A percentile compares a stretch with the other conserved stretches of the same genome.
phyloP scores from a whole-genome alignment of 495 filamentous ascomycete species.

The Podospora appendiculata region DNA sequence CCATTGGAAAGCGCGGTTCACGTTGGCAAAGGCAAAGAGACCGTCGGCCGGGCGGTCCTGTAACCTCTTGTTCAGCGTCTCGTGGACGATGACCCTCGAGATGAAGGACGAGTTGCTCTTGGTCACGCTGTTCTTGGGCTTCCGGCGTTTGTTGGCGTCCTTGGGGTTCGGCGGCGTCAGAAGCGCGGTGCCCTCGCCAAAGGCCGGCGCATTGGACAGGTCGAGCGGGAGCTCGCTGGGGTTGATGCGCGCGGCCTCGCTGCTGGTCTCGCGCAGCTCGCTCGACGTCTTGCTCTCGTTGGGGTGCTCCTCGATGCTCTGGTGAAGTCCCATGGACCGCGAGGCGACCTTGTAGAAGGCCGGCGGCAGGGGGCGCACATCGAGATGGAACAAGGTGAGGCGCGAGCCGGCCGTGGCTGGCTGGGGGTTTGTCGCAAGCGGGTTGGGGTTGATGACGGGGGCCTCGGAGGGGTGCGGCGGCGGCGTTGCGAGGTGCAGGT shows the following conservation, averaged over 20 bases:
- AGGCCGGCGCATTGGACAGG: slow-evolving; percentile 51
- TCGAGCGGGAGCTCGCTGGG: slow-evolving; percentile 31
- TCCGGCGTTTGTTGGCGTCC: slow-evolving; percentile 69
- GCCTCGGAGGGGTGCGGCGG: slow-evolving; percentile 92
- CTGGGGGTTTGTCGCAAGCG: slow-evolving; percentile 72
- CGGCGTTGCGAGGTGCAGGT: slow-evolving; percentile 86
- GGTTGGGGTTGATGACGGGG: slow-evolving; percentile 76
- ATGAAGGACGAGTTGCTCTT: slow-evolving; percentile 98
- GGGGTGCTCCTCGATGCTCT: slow-evolving; percentile 53
- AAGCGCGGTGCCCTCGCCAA: slow-evolving; percentile 80
- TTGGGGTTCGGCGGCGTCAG: slow-evolving; percentile 55
- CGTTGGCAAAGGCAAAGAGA: slow-evolving; percentile 84
- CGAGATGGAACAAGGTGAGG: slow-evolving; percentile 66
- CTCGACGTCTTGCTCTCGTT: slow-evolving; percentile 55
- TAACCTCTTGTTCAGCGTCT: slow-evolving; percentile 67
- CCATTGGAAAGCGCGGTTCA: slow-evolving; percentile 85
- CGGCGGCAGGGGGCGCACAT: slow-evolving; percentile 49
- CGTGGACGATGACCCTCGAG: slow-evolving; percentile 87
- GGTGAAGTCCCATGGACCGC: slow-evolving; percentile 29
- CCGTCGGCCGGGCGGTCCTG: slow-evolving; percentile 72
- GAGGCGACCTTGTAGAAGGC: slow-evolving; percentile 42
- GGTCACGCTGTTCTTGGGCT: slow-evolving; percentile 94
- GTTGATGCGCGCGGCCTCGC: slow-evolving; percentile 29
- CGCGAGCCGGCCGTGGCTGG: slow-evolving; percentile 83
- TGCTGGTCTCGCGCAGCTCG: slow-evolving; percentile 44